Evolutionary conservation across 139 green algal species (phyloP).

Genomic region (Haematococcus lacustris): DNA sequence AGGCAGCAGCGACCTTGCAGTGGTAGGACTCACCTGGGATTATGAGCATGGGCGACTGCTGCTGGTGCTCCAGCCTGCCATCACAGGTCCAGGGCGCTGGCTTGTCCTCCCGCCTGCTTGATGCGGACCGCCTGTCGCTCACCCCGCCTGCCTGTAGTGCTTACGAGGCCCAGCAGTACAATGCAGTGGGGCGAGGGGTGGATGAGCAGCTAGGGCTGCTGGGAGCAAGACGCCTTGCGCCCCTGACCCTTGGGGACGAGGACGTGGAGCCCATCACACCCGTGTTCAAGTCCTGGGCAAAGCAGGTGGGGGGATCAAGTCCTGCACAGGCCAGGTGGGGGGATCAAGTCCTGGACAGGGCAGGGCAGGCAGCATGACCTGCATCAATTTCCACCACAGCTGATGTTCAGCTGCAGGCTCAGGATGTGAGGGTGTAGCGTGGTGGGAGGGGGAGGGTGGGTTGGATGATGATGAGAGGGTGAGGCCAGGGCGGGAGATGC

Average conservation of each 20-base stretch:
- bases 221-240: slow-evolving; percentile 20
- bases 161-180: slow-evolving; percentile 33
- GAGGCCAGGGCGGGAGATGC: background rate
- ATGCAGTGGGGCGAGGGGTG: slow-evolving; percentile 27
- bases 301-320: background rate
- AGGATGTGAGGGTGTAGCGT: background rate
- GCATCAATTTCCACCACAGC: background rate
- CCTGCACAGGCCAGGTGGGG: background rate
- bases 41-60: background rate
- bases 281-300: background rate
- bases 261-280: background rate
- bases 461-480: background rate
- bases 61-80: background rate
- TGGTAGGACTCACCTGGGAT: background rate
- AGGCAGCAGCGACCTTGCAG: too few relatives aligned
- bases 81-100: background rate
- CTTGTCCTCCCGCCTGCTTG: background rate
- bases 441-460: too few relatives aligned
- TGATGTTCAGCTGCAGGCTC: background rate
- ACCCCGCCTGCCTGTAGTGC: background rate
- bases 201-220: slow-evolving; percentile 34
- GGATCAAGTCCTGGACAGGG: background rate
- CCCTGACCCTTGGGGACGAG: slow-evolving; percentile 46
- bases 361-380: too few relatives aligned
- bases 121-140: background rate